Conservation (phyloP, 1,284 basidiomycete species). For the Apiotrichum porosum region DNA sequence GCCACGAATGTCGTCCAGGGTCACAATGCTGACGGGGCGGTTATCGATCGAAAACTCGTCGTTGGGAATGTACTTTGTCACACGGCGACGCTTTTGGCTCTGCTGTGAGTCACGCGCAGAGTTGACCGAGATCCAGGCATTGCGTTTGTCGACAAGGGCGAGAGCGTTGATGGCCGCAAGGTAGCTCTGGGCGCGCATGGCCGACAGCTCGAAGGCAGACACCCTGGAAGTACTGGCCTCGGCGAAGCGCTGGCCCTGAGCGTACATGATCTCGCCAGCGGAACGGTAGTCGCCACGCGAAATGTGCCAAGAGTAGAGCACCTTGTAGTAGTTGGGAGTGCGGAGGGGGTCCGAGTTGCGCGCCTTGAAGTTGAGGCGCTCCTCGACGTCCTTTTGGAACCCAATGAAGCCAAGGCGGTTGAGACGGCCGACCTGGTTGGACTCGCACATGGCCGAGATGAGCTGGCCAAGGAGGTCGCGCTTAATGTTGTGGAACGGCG, state of each 20-base stretch:
- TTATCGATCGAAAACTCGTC: slow-evolving; percentile 59
- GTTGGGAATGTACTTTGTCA: slow-evolving; percentile 73
- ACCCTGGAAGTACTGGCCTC: slow-evolving; percentile 42
- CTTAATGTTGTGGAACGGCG: slow-evolving; percentile 68
- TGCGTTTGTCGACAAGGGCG: slow-evolving; percentile 70
- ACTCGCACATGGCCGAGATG: slow-evolving; percentile 89
- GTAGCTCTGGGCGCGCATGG: slow-evolving; percentile 73
- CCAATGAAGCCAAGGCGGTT: slow-evolving; percentile 82
- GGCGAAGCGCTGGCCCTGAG: slow-evolving; percentile 74
- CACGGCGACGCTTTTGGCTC: slow-evolving; percentile 62
- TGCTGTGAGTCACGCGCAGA: slow-evolving; percentile 3
- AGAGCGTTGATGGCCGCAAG: slow-evolving; percentile 86
- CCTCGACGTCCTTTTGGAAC: slow-evolving; percentile 81
- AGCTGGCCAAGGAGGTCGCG: slow-evolving; percentile 72
- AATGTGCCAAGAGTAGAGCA: slow-evolving; percentile 93
- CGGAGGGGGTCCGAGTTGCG: slow-evolving; percentile 85
- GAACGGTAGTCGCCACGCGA: slow-evolving; percentile 79
- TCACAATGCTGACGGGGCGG: slow-evolving; percentile 67
- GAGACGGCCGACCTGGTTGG: slow-evolving; percentile 70
- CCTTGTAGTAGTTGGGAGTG: slow-evolving; percentile 80
- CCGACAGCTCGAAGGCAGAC: slow-evolving; percentile 58
- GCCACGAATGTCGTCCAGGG: slow-evolving; percentile 73
- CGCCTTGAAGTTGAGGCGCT: slow-evolving; percentile 85
- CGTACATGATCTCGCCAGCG: slow-evolving; percentile 89
- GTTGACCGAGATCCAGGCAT: slow-evolving; percentile 74